Evolutionary conservation across 164 flowering plant genomes (phyloP).

Genomic region (Chimonanthus salicifolius): DNA sequence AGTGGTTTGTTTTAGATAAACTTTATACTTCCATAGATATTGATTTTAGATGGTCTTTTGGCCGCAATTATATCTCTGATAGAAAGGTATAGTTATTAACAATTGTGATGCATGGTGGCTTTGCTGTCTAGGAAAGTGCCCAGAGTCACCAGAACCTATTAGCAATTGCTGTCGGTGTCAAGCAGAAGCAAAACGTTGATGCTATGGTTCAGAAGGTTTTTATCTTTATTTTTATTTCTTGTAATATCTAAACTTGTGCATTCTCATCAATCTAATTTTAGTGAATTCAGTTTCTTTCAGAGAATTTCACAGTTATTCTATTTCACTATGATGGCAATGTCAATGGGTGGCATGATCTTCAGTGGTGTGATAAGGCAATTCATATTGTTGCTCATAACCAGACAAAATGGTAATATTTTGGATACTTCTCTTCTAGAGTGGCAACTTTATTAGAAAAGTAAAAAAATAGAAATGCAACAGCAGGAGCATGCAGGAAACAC

Average conservation of each 20-base stretch:
- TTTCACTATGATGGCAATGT: constrained; percentile 93
- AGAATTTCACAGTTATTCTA: constrained; percentile 72
- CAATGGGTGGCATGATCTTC: constrained; percentile 78
- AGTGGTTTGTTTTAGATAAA: neutral
- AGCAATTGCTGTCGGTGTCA: constrained; percentile 84
- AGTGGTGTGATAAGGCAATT: constrained; percentile 66
- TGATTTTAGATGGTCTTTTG: neutral
- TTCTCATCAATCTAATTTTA: constrained; percentile 29
- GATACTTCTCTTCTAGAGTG: neutral
- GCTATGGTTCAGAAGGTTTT: constrained; percentile 75
- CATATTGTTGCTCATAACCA: constrained; percentile 85
- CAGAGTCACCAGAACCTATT: constrained; percentile 48
- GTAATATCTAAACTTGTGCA: neutral
- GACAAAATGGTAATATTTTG: constrained; percentile 75
- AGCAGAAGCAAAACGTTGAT: constrained; percentile 77
- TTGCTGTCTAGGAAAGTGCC: constrained; percentile 35
- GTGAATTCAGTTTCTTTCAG: constrained; percentile 85
- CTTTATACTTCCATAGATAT: neutral
- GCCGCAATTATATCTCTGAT: neutral
- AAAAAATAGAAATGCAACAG: too few relatives aligned
- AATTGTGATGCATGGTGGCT: neutral
- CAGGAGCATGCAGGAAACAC: too few relatives aligned
- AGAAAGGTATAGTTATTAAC: neutral
- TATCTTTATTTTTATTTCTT: constrained; percentile 7
- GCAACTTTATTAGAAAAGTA: too few relatives aligned